Evolutionary conservation across 1,284 basidiomycete genomes (phyloP).

Genomic region (Ustilago cynodontis): DNA sequence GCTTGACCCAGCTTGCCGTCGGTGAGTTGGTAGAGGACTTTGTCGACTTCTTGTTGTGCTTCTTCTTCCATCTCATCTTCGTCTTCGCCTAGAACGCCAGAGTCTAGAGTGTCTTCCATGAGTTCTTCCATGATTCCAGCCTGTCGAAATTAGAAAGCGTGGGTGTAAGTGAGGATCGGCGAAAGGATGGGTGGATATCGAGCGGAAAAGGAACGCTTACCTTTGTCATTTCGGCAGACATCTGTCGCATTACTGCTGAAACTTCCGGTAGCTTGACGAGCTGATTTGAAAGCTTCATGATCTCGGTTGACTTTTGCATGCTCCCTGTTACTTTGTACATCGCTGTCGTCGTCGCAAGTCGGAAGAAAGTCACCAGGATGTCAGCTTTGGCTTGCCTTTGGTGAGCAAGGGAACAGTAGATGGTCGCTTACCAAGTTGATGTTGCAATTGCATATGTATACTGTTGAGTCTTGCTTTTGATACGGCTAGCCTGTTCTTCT

Average conservation of each 20-base stretch:
- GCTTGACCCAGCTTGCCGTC: constrained; percentile 80
- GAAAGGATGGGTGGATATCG: not conserved
- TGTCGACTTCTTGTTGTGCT: constrained; percentile 96
- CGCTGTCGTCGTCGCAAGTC: no score
- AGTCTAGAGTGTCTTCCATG: constrained; percentile 71
- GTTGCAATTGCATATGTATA: constrained; percentile 88
- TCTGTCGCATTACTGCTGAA: constrained; percentile 91
- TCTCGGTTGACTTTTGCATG: constrained; percentile 96
- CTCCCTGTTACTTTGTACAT: constrained; percentile 97
- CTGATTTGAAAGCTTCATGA: constrained; percentile 96
- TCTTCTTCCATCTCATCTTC: constrained; percentile 96
- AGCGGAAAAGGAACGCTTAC: constrained; percentile 9
- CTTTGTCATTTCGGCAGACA: constrained; percentile 99
- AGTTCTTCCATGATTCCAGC: constrained; percentile 72
- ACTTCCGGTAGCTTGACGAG: constrained; percentile 93
- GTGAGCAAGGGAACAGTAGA: no score
- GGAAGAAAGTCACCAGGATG: no score
- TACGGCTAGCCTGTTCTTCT: constrained; percentile 90
- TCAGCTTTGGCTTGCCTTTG: no score
- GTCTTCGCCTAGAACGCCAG: constrained; percentile 73
- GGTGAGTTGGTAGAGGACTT: constrained; percentile 93
- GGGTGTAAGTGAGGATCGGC: not conserved
- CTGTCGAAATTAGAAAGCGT: constrained; percentile 10
- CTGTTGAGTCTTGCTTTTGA: constrained; percentile 93
- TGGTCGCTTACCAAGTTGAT: constrained; percentile 84